These are phyloP conservation scores for Nemania abortiva DNA, from an alignment of 2,329 filamentous ascomycete genomes.

Conservation along the genomic window DNA sequence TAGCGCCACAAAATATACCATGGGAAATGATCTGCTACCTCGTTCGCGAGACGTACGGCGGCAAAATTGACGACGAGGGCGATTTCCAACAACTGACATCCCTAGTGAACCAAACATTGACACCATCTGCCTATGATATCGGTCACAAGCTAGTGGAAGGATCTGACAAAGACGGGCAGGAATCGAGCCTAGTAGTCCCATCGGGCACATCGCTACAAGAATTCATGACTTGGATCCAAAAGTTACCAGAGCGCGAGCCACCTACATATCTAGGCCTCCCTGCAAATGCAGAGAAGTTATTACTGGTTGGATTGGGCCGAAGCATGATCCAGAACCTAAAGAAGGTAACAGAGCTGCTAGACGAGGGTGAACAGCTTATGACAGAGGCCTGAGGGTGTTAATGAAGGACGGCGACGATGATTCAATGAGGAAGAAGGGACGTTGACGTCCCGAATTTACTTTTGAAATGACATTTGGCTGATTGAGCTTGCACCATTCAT, in stretches of 20 bases:
- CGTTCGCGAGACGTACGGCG: slow-evolving; percentile 94
- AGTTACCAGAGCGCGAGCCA: slow-evolving; percentile 92
- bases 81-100: slow-evolving; percentile 81
- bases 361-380: slow-evolving; percentile 94
- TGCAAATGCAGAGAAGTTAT: slow-evolving; percentile 94
- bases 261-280: slow-evolving; percentile 94
- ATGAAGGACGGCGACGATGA: not conserved
- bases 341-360: slow-evolving; percentile 86
- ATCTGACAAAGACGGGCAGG: slow-evolving; percentile 65
- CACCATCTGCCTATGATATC: slow-evolving; percentile 89
- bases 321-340: slow-evolving; percentile 87
- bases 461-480: not conserved
- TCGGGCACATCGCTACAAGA: slow-evolving; percentile 84
- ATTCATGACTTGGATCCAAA: slow-evolving; percentile 92
- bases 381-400: slow-evolving; percentile 64
- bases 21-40: slow-evolving; percentile 96
- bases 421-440: not conserved
- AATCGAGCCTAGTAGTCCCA: slow-evolving; percentile 77
- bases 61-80: slow-evolving; percentile 92
- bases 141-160: slow-evolving; percentile 88
- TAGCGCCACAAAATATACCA: slow-evolving; percentile 92
- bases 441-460: not conserved
- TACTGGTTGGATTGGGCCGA: slow-evolving; percentile 88
- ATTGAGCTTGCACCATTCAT: not conserved
- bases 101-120: slow-evolving; percentile 83